Conservation (phyloP, 495 filamentous ascomycete species). For the Aspergillus ostianus region DNA sequence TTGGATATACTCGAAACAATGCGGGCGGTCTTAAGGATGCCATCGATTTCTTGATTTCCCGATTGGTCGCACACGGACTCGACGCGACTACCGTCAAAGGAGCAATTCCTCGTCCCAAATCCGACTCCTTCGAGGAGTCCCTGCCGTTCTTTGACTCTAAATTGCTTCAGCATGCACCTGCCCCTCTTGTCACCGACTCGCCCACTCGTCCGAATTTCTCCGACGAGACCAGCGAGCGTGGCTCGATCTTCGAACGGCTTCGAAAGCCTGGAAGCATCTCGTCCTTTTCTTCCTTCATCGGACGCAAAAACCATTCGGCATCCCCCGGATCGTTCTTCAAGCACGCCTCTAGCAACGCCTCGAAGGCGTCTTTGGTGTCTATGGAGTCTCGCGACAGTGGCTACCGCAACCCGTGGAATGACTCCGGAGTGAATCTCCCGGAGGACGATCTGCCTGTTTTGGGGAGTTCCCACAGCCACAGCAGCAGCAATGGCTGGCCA, state of each 20-base stretch:
- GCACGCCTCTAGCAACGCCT: constrained; percentile 88
- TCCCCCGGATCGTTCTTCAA: constrained; percentile 85
- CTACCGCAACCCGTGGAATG: constrained; percentile 96
- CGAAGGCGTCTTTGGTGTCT: constrained; percentile 88
- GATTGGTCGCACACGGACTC: constrained; percentile 78
- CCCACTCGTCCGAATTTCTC: constrained; percentile 74
- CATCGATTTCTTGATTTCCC: constrained; percentile 86
- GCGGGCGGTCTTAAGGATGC: constrained; percentile 93
- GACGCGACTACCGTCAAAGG: constrained; percentile 86
- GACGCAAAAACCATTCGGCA: constrained; percentile 88
- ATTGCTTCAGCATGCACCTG: constrained; percentile 84
- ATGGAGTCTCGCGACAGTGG: constrained; percentile 90
- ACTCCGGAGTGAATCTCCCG: constrained; percentile 87
- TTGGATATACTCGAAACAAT: constrained; percentile 93
- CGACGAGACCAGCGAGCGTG: constrained; percentile 75
- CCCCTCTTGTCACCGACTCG: constrained; percentile 75
- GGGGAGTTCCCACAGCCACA: constrained; percentile 54
- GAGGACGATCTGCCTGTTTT: constrained; percentile 75
- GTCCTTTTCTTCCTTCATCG: constrained; percentile 87
- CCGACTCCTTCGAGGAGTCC: constrained; percentile 96
- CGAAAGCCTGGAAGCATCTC: constrained; percentile 92
- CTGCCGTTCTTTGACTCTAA: constrained; percentile 96
- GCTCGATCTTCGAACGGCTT: constrained; percentile 81
- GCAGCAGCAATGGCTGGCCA: constrained; percentile 64
- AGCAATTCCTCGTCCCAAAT: constrained; percentile 91